Base-by-base conservation (phyloP, 2,329 filamentous ascomycete species). In the Penicillium sp. region DNA sequence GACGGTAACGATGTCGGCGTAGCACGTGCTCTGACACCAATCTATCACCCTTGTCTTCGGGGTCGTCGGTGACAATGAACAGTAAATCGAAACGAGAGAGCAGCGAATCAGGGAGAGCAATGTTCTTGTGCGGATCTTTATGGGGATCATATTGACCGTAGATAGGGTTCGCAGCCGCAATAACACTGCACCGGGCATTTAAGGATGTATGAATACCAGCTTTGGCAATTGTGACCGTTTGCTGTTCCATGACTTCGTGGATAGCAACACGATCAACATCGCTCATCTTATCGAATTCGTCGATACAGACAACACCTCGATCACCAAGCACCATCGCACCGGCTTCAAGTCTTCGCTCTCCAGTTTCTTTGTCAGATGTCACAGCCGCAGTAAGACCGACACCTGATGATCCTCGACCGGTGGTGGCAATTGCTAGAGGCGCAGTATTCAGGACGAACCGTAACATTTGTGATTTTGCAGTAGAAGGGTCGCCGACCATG, bases 171-270 rank as follows among this genome's bases (percentile, higher is more conserved):
- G 94, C 94, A 16, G 94, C 94, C 43, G 94, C 94, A 65, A 99
- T 84, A 60, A 99, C 94, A 74, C 91, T 96, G 77, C 94, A 99
- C 57, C 94, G 88, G 53, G 94, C 94, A 69, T 99, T 99, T 59
- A 99, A 80, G 2, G 92, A 96, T 0, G 94, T 99, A 74, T 99
- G 94, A 58, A 99, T 99, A 62, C 94, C 94, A 1, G 94, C 94
- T 77, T 99, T 99, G 52, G 94, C 94, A 67, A 99, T 99, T 14
- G 94, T 99, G 59, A 99, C 94, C 0, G 94, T 99, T 76, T 99
- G 94, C 77, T 99, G 94, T 76, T 99, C 94, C 94, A 99, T 99
- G 63, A 99, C 94, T 89, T 99, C 94, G 83, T 99, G 94, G 65
- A 99, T 99, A 47, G 94, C 94, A 3, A 99, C 94, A 70, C 94